A percentile compares a stretch with the other conserved stretches of the same genome.
Conservation (phyloP, 495 filamentous ascomycete genomes). For the Xylaria scruposa region DNA sequence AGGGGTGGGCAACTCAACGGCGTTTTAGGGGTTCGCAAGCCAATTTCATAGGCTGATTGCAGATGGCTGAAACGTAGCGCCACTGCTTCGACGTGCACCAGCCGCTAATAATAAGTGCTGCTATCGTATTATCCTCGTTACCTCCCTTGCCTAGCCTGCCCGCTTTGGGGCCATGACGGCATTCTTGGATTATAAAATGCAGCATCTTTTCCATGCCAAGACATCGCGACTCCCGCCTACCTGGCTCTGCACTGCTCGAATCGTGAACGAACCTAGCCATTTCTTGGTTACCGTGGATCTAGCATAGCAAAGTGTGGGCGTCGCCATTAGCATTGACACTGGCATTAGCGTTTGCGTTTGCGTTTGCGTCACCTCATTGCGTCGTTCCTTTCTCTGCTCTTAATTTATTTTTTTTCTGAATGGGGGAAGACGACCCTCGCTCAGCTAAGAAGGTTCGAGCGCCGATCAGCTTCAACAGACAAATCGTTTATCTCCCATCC, state of each 20-base stretch:
- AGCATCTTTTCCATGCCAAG: conserved; percentile 2
- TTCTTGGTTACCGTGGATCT: not conserved
- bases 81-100: conserved; percentile 2
- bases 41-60: not conserved
- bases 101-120: conserved; percentile 15
- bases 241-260: conserved; percentile 14
- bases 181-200: conserved; percentile 8
- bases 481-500: not conserved
- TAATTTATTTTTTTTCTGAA: conserved; percentile 16
- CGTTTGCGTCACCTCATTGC: conserved; percentile 19
- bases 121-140: not conserved
- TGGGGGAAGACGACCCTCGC: conserved; percentile 16
- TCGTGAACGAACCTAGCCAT: not conserved
- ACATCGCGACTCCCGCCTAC: conserved; percentile 8
- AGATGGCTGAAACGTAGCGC: conserved; percentile 23
- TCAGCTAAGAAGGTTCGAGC: conserved; percentile 23
- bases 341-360: not conserved
- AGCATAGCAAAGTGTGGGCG: not conserved
- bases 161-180: conserved; percentile 13
- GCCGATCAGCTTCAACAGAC: conserved; percentile 20
- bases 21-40: conserved; percentile 9
- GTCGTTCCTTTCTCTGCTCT: not conserved
- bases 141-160: not conserved
- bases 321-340: not conserved
- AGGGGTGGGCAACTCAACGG: not conserved